Base-by-base conservation (phyloP, 2,329 filamentous ascomycete genomes). In the Neopestalotiopsis sp. region DNA sequence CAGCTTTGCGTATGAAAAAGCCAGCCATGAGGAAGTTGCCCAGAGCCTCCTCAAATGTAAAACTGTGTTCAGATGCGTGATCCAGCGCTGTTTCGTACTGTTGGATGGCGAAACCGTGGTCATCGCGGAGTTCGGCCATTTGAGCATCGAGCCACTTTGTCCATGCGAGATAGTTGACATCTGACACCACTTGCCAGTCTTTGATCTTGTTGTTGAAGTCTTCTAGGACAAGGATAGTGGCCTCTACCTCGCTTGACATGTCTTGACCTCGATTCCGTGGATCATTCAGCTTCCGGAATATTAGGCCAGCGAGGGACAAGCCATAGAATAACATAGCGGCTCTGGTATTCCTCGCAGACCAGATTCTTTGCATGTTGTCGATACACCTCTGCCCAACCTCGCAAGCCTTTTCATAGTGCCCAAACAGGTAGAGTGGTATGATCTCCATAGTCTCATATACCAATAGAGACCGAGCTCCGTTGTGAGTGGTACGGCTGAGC, bases 1-100 rank as follows among this genome's bases (percentile, higher is more conserved):
- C 90, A 13, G 87, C 86, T 70, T 87, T 85, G 14, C 92, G 85
- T 66, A 93, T 83, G 70, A 94, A 89, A 75, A 90, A 91, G 10
- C 91, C 91, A 1, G 90, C 92, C 82, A 94, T 91, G 38, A 94
- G 83, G 75, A 93, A 92, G 75, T 92, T 91, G 17, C 89, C 88
- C 1, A 94, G 83, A 0, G 91, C 92, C 77, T 94, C 91, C 70
- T 95, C 92, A 64, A 94, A 87, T 2, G 86, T 75, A 71, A 92
- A 91, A 58, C 85, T 85, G 73, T 93, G 86, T 67, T 92, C 85
- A 24, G 92, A 85, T 13, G 91, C 88, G 74, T 94, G 92, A 73
- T 95, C 92, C 68, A 94, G 80, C 6, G 90, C 89, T 70, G 88
- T 84, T 76, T 95, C 93, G 74, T 94, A 95, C 59, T 86, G 82